Evolutionary conservation across 2,329 filamentous ascomycete species (phyloP).

Genomic region (Colletotrichum melonis): DNA sequence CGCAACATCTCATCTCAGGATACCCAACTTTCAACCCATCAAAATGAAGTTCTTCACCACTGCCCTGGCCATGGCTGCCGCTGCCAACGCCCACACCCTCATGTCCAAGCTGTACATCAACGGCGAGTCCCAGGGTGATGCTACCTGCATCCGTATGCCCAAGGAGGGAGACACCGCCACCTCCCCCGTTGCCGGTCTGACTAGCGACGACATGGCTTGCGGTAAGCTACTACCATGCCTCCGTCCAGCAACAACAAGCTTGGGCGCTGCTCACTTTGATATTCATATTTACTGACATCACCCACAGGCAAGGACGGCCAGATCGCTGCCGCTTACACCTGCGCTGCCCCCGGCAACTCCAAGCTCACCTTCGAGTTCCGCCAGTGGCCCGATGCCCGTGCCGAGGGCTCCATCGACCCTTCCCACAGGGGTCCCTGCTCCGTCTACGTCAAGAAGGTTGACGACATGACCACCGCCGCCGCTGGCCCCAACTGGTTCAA

Average conservation of each 20-base stretch:
- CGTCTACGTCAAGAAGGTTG: constrained; percentile 79
- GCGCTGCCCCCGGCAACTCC: constrained; percentile 61
- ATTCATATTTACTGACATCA: constrained; percentile 32
- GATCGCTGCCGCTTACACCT: constrained; percentile 59
- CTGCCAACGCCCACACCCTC: constrained; percentile 67
- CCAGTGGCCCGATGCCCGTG: constrained; percentile 65
- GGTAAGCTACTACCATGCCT: constrained; percentile 58
- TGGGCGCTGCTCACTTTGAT: not conserved
- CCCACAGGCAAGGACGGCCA: constrained; percentile 55
- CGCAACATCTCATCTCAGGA: constrained; percentile 3
- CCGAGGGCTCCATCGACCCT: constrained; percentile 67
- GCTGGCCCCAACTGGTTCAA: constrained; percentile 81
- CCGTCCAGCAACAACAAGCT: constrained; percentile 31
- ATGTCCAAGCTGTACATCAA: constrained; percentile 74
- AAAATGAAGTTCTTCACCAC: constrained; percentile 51
- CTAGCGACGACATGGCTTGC: constrained; percentile 75
- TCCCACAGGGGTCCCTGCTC: constrained; percentile 77
- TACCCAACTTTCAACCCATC: constrained; percentile 32
- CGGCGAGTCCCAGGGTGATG: constrained; percentile 74
- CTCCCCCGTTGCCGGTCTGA: constrained; percentile 67
- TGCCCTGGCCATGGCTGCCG: constrained; percentile 49
- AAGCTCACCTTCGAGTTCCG: constrained; percentile 76
- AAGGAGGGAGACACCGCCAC: constrained; percentile 62
- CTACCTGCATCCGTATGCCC: constrained; percentile 77
- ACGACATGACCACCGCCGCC: constrained; percentile 63